A percentile compares a stretch with the other conserved stretches of the same genome.
Conservation (phyloP, 2,329 filamentous ascomycete species). For the Aspergillus versicolor region DNA sequence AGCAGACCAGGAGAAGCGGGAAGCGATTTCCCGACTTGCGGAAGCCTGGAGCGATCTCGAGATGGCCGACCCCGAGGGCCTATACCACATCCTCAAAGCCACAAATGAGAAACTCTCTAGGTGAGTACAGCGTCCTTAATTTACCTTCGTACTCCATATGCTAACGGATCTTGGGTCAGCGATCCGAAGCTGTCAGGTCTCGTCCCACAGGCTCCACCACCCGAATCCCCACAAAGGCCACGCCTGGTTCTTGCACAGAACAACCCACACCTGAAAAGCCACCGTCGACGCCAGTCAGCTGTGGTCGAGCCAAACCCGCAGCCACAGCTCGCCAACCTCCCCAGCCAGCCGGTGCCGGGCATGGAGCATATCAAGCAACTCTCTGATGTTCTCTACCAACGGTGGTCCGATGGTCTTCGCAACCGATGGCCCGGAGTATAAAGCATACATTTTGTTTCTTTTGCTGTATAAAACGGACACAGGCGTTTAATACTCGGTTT, state of each 20-base stretch:
- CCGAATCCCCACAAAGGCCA: conserved; percentile 47
- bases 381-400: conserved; percentile 83
- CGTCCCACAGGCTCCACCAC: conserved; percentile 36
- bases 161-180: conserved; percentile 24
- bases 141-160: background rate
- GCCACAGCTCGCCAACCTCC: conserved; percentile 48
- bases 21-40: conserved; percentile 77
- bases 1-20: conserved; percentile 67
- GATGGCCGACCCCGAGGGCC: conserved; percentile 83
- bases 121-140: conserved; percentile 22
- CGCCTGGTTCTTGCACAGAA: conserved; percentile 77
- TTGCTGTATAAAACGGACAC: conserved; percentile 31
- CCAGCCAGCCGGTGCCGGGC: conserved; percentile 62
- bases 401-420: conserved; percentile 83
- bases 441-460: conserved; percentile 14
- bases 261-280: conserved; percentile 82
- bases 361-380: conserved; percentile 93
- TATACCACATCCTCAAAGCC: conserved; percentile 78
- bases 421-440: conserved; percentile 59
- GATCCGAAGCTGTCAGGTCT: conserved; percentile 41
- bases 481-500: conserved; percentile 26
- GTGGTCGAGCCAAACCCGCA: conserved; percentile 35
- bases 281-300: conserved; percentile 63
- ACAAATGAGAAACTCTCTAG: conserved; percentile 70
- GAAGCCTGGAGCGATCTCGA: conserved; percentile 85